Evolutionary conservation across 768 basidiomycete genomes (phyloP), one percentile per base, ranked within the genome.

Genomic region (Psilocybe subaeruginosa): DNA sequence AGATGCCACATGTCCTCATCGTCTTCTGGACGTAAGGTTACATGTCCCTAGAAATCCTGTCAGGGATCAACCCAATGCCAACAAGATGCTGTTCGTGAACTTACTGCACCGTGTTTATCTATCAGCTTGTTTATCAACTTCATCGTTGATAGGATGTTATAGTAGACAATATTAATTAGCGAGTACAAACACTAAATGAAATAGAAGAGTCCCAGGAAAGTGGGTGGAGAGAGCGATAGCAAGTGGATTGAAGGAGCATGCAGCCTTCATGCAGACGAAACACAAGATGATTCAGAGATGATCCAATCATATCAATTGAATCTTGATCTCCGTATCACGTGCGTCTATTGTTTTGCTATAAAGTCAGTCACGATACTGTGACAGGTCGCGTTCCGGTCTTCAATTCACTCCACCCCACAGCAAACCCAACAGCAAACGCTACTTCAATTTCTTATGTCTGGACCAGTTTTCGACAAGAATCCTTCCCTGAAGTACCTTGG

Each of bases 1-100:
- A 98, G 81, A 82, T 99, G 97, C 96, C 97, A 99, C 91, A 99
- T 97, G 74, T 99, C 97, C 76, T 99, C 97, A 69, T 98, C 95
- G 68, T 99, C 96, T 73, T 99, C 95, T 4, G 97, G 96, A 51
- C 93, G 87, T 48, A 98, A 81, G n/a, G 88, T 93, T 63, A 97
- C 92, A 84, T 95, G 86, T 16, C 97, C 97, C 94, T 96, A 69
- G 6, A 55, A 52, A 63, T 46, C 59, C 66, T 74, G 69, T 74
- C 64, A 73, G 72, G 69, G 66, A 69, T 68, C 73, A 74, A 69
- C 73, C 66, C 58, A 57, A 60, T 39, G 66, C 66, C 63, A 55
- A 31, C 27, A 17, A 11, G 56, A 46, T 57, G 56, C 47, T 35
- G 45, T 27, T 52, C 56, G 43, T 27, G 35, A 35, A 75, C 89